phyloP scores from a whole-genome alignment of 129 eudicot species.

The Scalesia atractyloides region DNA sequence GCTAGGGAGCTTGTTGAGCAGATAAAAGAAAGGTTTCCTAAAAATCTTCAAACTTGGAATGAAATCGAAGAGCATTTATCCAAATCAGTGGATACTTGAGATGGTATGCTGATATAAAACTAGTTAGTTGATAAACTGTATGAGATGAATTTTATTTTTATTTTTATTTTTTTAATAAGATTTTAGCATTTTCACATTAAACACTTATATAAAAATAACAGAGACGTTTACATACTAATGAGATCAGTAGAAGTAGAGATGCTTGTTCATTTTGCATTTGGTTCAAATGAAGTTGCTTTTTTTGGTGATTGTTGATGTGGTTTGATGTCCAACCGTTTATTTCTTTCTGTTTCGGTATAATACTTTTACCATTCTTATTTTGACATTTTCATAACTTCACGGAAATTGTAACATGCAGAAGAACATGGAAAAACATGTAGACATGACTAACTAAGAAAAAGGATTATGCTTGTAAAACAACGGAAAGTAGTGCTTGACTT shows the following conservation, averaged over 20 bases:
- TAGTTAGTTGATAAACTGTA: constrained; percentile 18
- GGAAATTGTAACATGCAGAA: no score
- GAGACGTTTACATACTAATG: no score
- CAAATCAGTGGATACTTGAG: constrained; percentile 32
- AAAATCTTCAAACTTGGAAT: constrained; percentile 55
- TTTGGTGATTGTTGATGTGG: neutral
- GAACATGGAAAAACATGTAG: no score
- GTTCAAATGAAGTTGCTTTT: constrained; percentile 17
- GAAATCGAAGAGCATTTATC: constrained; percentile 59
- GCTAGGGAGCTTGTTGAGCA: constrained; percentile 53
- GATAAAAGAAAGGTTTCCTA: constrained; percentile 66
- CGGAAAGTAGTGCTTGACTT: no score
- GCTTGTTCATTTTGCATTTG: constrained; percentile 15
- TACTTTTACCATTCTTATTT: neutral
- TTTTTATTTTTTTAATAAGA: no score
- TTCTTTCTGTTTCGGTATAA: neutral
- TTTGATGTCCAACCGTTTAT: neutral
- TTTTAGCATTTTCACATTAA: no score
- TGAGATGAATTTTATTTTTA: no score
- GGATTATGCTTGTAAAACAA: no score
- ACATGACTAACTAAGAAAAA: no score
- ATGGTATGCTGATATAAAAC: constrained; percentile 19
- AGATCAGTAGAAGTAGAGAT: constrained; percentile 5
- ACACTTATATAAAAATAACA: no score
- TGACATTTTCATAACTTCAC: no score